Evolutionary conservation across 805 yeast species (phyloP), one percentile per base, ranked within the genome.

Genomic region (Spathaspora girioi): DNA sequence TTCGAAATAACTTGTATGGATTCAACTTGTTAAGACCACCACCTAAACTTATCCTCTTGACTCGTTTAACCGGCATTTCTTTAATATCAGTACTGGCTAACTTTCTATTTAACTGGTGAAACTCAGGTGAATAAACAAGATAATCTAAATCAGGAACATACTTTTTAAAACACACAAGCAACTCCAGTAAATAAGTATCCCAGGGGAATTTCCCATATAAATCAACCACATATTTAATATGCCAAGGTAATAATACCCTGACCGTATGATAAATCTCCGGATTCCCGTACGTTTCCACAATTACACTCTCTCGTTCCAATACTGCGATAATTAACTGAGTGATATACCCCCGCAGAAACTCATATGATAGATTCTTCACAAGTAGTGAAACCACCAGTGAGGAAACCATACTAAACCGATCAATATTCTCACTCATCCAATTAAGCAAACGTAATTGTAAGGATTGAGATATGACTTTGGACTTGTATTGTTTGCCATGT

Each of bases 201-300:
- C 57, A 51, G 17, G 76, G 76, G 50, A 70, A 70, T 44, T 63
- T 64, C 2, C 46, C 40, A 45, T 52, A 59, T 42, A 70, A 58
- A 31, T 66, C 71, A 1, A 63, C 62, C 9, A 64, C 66, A 17
- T 60, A 50, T 46, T 64, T 61, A 14, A 68, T 59, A 27, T 70
- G 70, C 75, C 75, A 70, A 9, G 57, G 52, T 46, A 60, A 59
- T 23, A 61, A 52, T 1, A 59, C 15, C 6, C 49, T 38, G 8
- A 45, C 32, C 1, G 38, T 48, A 32, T 54, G 55, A 9, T 50
- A 44, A 15, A 54, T 42, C 4, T 50, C 50, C 29, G 46, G 47
- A 29, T 54, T 57, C 15, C 35, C 48, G 18, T 47, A 54, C 19
- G 57, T 55, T 26, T 50, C 51, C 17, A 53, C 12, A 3, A 50